Percentiles rank a stretch among this genome's conserved stretches.
Evolutionary conservation across 768 basidiomycete genomes (phyloP).

Genomic region (Amyloporia xantha): DNA sequence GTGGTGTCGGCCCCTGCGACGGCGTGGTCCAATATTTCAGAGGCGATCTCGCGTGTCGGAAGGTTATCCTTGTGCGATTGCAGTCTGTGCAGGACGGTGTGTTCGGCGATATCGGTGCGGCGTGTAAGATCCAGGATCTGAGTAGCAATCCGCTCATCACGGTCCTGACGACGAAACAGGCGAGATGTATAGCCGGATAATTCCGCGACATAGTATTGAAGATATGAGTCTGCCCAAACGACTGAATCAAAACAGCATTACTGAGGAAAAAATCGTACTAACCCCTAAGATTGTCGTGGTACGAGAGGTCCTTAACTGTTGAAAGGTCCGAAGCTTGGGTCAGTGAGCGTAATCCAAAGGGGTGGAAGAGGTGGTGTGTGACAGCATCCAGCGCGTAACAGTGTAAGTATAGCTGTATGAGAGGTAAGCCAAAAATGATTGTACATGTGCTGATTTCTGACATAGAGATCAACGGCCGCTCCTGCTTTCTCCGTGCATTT

Average conservation of each 20-base stretch:
- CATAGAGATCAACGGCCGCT: conserved; percentile 15
- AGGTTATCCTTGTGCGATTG: conserved; percentile 4
- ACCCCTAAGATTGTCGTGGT: conserved; percentile 8
- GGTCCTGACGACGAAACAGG: background rate
- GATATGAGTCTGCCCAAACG: conserved; percentile 6
- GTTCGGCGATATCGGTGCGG: conserved; percentile 7
- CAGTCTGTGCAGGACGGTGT: conserved; percentile 17
- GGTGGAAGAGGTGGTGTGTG: conserved; percentile 16
- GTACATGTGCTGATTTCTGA: background rate
- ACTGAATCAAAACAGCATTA: background rate
- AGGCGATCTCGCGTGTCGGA: conserved; percentile 6
- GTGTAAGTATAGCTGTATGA: conserved; percentile 8
- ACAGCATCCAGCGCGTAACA: conserved; percentile 17
- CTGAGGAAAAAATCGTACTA: background rate
- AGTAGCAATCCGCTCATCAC: conserved; percentile 4
- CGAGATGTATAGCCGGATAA: background rate
- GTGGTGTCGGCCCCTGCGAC: conserved; percentile 18
- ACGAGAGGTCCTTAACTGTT: conserved; percentile 15
- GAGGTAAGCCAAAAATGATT: no score
- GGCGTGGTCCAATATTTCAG: conserved; percentile 20
- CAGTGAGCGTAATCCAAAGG: conserved; percentile 9
- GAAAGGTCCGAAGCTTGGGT: conserved; percentile 7
- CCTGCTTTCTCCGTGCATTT: conserved; percentile 7
- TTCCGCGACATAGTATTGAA: conserved; percentile 11
- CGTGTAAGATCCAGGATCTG: conserved; percentile 12